These are phyloP conservation scores for Botrytis pseudocinerea DNA, from an alignment of 2,329 filamentous ascomycete genomes.

Conservation along the genomic window DNA sequence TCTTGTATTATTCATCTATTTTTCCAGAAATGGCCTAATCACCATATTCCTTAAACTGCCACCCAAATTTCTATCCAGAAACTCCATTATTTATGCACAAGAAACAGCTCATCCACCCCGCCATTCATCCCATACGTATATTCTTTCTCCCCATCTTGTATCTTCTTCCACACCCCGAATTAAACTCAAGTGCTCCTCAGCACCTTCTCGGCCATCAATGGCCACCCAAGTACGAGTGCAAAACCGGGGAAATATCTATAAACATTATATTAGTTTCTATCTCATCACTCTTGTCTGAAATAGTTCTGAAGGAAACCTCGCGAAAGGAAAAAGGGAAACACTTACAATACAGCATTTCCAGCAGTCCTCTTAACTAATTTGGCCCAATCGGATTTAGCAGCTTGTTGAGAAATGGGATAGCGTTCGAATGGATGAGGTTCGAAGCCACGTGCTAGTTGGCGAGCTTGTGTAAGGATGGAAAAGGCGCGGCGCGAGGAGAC, in stretches of 20 bases:
- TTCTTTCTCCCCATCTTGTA: too few relatives aligned
- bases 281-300: not conserved
- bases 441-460: slow-evolving; percentile 17
- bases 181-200: not conserved
- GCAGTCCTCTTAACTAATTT: not conserved
- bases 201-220: slow-evolving; percentile 20
- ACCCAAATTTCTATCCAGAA: not conserved
- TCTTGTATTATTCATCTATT: not conserved
- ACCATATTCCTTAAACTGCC: not conserved
- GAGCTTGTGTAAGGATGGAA: slow-evolving; percentile 12
- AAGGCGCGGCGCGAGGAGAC: slow-evolving; percentile 17
- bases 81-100: slow-evolving; percentile 1
- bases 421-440: slow-evolving; percentile 23
- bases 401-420: slow-evolving; percentile 10
- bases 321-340: not conserved
- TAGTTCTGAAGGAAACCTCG: not conserved
- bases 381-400: slow-evolving; percentile 14
- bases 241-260: slow-evolving; percentile 22
- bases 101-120: not conserved
- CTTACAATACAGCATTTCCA: slow-evolving; percentile 19
- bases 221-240: slow-evolving; percentile 23
- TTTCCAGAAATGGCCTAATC: not conserved
- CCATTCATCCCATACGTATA: not conserved
- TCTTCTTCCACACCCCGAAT: not conserved
- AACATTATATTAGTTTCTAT: not conserved